Evolutionary conservation across 345 rosid species (phyloP).

Genomic region (Psidium friedrichsthalianum): DNA sequence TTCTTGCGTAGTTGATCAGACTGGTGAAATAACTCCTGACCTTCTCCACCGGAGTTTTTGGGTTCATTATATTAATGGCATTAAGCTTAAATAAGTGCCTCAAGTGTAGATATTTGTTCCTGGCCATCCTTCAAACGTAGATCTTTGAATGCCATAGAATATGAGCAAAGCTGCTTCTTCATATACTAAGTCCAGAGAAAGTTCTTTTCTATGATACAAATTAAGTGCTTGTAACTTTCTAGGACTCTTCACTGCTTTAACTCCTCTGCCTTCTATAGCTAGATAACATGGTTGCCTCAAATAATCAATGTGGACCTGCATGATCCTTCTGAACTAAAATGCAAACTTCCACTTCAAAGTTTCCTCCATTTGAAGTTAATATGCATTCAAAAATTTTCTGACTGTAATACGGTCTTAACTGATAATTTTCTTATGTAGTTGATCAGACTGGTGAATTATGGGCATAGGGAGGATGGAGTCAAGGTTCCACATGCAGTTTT

Average conservation of each 20-base stretch:
- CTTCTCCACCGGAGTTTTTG: background rate
- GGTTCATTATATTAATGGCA: background rate
- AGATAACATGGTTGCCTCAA: background rate
- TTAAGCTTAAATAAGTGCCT: background rate
- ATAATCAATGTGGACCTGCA: background rate
- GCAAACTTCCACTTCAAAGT: background rate
- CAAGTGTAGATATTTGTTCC: background rate
- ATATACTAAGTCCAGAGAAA: background rate
- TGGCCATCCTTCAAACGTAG: background rate
- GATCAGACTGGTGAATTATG: slow-evolving; percentile 57
- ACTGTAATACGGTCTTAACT: background rate
- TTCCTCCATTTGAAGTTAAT: background rate
- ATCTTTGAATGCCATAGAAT: background rate
- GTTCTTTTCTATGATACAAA: background rate
- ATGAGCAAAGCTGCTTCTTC: background rate
- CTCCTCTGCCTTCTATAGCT: background rate
- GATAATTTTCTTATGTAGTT: slow-evolving; percentile 36
- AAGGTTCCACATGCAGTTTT: slow-evolving; percentile 43
- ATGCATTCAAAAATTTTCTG: background rate
- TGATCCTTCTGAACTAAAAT: background rate
- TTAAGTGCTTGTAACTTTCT: background rate
- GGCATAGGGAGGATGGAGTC: slow-evolving; percentile 31
- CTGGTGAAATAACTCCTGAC: background rate
- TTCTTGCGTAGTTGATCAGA: no score
- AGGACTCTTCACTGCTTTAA: background rate